phyloP scores from a whole-genome alignment of 75 land plant species.

The Ceratopteris richardii region DNA sequence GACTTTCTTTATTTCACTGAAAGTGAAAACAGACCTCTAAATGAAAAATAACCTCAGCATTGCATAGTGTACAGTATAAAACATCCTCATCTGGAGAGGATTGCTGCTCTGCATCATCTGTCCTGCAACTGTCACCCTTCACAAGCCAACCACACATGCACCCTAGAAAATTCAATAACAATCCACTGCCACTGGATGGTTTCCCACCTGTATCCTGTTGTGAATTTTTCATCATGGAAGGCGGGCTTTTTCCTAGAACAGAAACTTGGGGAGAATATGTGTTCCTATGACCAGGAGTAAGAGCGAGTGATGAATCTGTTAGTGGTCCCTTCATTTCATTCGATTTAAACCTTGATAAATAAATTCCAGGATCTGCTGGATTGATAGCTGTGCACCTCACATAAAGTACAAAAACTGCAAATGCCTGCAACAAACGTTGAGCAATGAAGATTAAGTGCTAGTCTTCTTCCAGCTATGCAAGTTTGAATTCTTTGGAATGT shows the following conservation, averaged over 20 bases:
- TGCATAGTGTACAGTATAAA: conserved; percentile 59
- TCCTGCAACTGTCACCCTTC: conserved; percentile 41
- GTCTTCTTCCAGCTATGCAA: no score
- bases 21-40: background rate
- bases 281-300: conserved; percentile 21
- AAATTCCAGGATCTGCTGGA: conserved; percentile 82
- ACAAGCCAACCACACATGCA: conserved; percentile 37
- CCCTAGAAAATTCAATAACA: conserved; percentile 20
- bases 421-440: conserved; percentile 50
- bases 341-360: conserved; percentile 24
- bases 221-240: no score
- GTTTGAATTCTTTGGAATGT: background rate
- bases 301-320: conserved; percentile 19
- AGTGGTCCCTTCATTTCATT: conserved; percentile 25
- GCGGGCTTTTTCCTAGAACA: conserved; percentile 35
- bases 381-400: conserved; percentile 75
- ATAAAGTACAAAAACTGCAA: conserved; percentile 74
- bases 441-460: no score
- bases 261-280: conserved; percentile 37
- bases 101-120: conserved; percentile 23
- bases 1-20: no score
- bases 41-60: conserved; percentile 44
- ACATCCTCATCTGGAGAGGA: conserved; percentile 45
- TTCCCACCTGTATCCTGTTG: conserved; percentile 31
- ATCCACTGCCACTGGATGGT: conserved; percentile 15